Evolutionary conservation across 345 rosid species (phyloP).

Genomic region (Linum usitatissimum): DNA sequence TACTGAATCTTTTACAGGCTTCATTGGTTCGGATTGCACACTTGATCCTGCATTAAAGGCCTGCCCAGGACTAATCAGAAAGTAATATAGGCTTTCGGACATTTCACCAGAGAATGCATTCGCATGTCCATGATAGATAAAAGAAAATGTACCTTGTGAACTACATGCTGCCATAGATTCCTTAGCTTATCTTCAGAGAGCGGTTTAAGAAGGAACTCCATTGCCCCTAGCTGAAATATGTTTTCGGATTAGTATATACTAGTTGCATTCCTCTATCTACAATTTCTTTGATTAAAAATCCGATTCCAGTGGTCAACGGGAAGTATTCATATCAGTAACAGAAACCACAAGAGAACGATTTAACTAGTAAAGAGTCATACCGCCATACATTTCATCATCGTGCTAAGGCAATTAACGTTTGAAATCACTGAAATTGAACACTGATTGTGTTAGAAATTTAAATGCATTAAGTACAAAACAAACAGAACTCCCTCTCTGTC

Average conservation of each 20-base stretch:
- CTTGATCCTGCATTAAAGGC: conserved; percentile 61
- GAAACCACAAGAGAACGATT: background rate
- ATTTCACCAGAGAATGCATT: background rate
- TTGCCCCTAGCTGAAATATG: conserved; percentile 80
- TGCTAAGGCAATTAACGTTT: conserved; percentile 63
- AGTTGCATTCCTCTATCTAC: background rate
- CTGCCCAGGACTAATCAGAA: conserved; percentile 29
- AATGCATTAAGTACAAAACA: background rate
- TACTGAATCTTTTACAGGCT: conserved; percentile 63
- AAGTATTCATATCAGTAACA: background rate
- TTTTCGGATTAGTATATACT: conserved; percentile 16
- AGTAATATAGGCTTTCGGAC: conserved; percentile 12
- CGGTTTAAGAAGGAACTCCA: conserved; percentile 87
- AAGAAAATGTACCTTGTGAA: conserved; percentile 54
- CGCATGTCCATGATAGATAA: conserved; percentile 1
- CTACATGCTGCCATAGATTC: conserved; percentile 97
- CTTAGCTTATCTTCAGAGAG: conserved; percentile 66
- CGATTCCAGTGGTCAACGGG: background rate
- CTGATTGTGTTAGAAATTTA: conserved; percentile 15
- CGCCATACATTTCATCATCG: conserved; percentile 92
- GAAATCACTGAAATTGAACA: conserved; percentile 63
- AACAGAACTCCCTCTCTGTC: background rate
- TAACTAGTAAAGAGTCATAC: conserved; percentile 23
- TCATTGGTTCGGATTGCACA: conserved; percentile 42
- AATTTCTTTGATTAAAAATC: no score